Evolutionary conservation across 1,284 basidiomycete genomes (phyloP).

Genomic region (Pseudomicrostroma phylloplanum): DNA sequence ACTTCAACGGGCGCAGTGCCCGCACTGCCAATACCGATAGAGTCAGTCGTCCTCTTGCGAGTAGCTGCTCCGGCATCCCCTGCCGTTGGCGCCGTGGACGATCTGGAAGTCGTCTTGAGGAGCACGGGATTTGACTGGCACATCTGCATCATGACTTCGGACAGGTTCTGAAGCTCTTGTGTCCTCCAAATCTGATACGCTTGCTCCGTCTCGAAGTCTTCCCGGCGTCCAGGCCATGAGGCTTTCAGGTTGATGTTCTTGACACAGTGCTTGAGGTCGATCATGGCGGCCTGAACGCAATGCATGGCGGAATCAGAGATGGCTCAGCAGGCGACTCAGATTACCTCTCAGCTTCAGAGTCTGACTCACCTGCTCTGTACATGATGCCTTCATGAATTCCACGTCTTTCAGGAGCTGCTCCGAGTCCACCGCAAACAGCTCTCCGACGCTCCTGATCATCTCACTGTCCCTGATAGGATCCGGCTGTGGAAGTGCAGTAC

Average conservation of each 20-base stretch:
- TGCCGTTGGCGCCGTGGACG: neutral
- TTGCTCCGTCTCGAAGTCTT: conserved; percentile 73
- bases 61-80: neutral
- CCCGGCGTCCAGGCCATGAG: conserved; percentile 73
- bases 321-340: too few species aligned
- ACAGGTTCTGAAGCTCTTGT: conserved; percentile 74
- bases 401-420: conserved; percentile 68
- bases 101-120: conserved; percentile 60
- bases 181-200: conserved; percentile 79
- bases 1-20: conserved; percentile 13
- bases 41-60: neutral
- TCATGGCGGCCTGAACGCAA: conserved; percentile 27
- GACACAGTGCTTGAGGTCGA: conserved; percentile 66
- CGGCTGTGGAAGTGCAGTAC: conserved; percentile 10
- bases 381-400: conserved; percentile 63
- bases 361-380: conserved; percentile 68
- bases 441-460: conserved; percentile 59
- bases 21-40: neutral
- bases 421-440: conserved; percentile 68
- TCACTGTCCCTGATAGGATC: conserved; percentile 22
- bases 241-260: conserved; percentile 82
- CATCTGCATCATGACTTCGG: conserved; percentile 82
- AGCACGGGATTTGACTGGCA: conserved; percentile 79
- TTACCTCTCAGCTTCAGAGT: neutral
- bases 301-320: neutral